These are phyloP conservation scores for Strigomonas culicis DNA, from an alignment of 208 protist genomes.

Conservation along the genomic window DNA sequence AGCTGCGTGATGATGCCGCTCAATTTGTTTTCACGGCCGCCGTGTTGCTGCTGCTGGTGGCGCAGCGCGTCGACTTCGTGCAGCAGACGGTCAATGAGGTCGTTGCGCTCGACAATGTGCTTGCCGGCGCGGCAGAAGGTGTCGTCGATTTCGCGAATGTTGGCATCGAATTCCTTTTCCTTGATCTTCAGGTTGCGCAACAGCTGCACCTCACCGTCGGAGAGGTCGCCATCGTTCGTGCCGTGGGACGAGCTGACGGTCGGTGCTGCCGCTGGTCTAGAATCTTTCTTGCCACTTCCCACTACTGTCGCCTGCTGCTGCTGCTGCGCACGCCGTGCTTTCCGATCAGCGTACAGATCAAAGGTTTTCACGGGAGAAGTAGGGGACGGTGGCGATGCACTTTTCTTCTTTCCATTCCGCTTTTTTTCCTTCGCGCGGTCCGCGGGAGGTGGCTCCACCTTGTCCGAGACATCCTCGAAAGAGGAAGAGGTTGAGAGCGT, in stretches of 20 bases:
- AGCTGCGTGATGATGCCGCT: background rate
- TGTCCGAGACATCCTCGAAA: too few species aligned
- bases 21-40: slow-evolving; percentile 5
- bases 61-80: slow-evolving; percentile 44
- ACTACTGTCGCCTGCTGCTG: too few species aligned
- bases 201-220: background rate
- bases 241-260: background rate
- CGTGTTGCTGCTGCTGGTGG: background rate
- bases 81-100: slow-evolving; percentile 65
- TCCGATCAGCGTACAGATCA: too few species aligned
- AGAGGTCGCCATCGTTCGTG: background rate
- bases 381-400: too few species aligned
- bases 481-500: too few species aligned
- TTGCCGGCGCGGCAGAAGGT: slow-evolving; percentile 65
- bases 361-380: too few species aligned
- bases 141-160: slow-evolving; percentile 71
- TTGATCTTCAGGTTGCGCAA: slow-evolving; percentile 36
- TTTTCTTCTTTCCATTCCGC: background rate
- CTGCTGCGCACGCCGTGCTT: too few species aligned
- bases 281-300: too few species aligned
- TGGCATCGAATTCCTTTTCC: slow-evolving; percentile 69
- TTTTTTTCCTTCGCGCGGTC: background rate
- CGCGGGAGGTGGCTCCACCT: too few species aligned
- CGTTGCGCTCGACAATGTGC: slow-evolving; percentile 57
- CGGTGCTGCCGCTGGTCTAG: background rate